Evolutionary conservation across 495 filamentous ascomycete genomes (phyloP), one percentile per base, ranked within the genome.

Genomic region (Tuber magnatum): DNA sequence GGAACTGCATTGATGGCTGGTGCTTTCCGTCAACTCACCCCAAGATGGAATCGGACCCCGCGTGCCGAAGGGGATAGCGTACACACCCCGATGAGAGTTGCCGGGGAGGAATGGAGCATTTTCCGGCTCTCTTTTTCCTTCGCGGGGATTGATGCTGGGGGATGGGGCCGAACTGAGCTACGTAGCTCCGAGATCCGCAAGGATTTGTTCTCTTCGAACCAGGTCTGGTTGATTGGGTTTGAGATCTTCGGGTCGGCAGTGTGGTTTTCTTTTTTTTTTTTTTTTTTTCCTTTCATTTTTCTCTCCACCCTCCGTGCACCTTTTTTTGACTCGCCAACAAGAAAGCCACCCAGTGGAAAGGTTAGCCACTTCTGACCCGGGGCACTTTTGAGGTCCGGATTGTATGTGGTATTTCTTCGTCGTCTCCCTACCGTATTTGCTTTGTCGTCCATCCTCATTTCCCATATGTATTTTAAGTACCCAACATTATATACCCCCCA

Each of bases 401-500:
- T 61, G 51, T 65, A 32, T 65, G 56, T 28, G 18, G n/a, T 61
- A 28, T 35, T 65, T 65, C 56, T 32, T 35, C 56, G 35, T 65
- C 28, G 14, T 65, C 56, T 65, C 56, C 56, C 14, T 65, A 41
- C 40, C 40, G 40, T 43, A 65, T 65, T 65, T 65, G 28, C 56
- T 65, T 65, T 65, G 56, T 35, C 56, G 56, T 65, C 28, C 56
- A 2, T 3, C 56, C 56, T 65, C 56, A 35, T 65, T 65, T 65
- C 56, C 56, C 56, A 65, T 35, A 65, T 65, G 56, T 65, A 65
- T 65, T 65, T 65, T 65, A 65, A 65, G 56, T 65, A 65, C 35
- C 56, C 56, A 65, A 65, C 71, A 79, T 51, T 73, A 79, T 79
- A 79, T 79, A 79, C 77, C 76, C 74, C 76, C 77, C 77, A 70